Conservation (phyloP, 306 rosid genomes). For the Trifolium repens region DNA sequence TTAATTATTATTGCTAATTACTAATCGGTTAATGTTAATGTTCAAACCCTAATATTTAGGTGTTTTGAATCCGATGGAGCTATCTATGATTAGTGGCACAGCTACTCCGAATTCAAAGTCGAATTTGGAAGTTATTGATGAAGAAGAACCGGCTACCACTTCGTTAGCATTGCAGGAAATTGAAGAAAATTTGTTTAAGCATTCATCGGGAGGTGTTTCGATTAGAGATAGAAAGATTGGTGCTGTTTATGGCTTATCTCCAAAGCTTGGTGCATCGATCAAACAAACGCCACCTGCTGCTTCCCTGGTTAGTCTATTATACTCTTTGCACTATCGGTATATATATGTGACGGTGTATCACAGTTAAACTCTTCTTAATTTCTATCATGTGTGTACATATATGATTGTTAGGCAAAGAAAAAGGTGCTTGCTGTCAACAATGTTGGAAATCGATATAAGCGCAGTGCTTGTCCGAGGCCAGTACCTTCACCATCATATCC, state of each 20-base stretch:
- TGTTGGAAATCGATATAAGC: conserved; percentile 63
- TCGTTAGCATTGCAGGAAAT: conserved; percentile 43
- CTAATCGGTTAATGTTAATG: background rate
- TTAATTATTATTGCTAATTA: background rate
- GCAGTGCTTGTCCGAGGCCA: conserved; percentile 69
- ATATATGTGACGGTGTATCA: background rate
- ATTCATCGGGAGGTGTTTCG: conserved; percentile 42
- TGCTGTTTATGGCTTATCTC: conserved; percentile 43
- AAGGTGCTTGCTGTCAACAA: conserved; percentile 66
- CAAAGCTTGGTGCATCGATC: conserved; percentile 48
- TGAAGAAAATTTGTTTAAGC: conserved; percentile 62
- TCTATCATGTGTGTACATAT: conserved; percentile 8
- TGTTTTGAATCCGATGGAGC: conserved; percentile 76
- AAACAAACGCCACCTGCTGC: conserved; percentile 45
- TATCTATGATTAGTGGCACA: conserved; percentile 79
- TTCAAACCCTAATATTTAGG: conserved; percentile 50
- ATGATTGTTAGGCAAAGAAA: conserved; percentile 60
- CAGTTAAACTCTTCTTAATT: conserved; percentile 18
- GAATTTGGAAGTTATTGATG: conserved; percentile 59
- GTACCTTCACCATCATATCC: conserved; percentile 85
- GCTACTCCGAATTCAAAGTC: conserved; percentile 46
- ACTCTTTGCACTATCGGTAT: conserved; percentile 7
- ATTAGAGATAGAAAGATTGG: conserved; percentile 34
- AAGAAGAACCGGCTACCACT: conserved; percentile 55
- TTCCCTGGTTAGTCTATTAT: conserved; percentile 51